These are phyloP conservation scores for Ceratobasidium sp. DNA, from an alignment of 1,284 basidiomycete species.

Conservation along the genomic window DNA sequence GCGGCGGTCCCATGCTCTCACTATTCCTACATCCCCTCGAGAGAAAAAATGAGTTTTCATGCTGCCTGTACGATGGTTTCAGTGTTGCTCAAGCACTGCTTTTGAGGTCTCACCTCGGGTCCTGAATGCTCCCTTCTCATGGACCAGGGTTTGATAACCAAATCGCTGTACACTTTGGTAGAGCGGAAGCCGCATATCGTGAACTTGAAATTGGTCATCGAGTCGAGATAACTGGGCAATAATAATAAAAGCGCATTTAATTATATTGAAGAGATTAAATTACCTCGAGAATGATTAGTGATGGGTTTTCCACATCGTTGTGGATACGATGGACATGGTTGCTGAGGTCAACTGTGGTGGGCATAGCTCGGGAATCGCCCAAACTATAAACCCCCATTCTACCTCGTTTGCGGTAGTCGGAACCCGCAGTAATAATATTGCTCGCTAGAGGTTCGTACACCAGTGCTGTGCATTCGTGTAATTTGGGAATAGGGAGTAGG, in stretches of 20 bases:
- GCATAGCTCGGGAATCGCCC: background rate
- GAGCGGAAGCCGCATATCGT: constrained; percentile 23
- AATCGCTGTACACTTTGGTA: constrained; percentile 33
- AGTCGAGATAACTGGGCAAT: constrained; percentile 13
- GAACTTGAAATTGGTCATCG: constrained; percentile 34
- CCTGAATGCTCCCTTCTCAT: constrained; percentile 24
- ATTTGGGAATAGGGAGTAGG: background rate
- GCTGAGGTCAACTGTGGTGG: constrained; percentile 18
- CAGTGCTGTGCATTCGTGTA: constrained; percentile 23
- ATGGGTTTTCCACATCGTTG: constrained; percentile 4
- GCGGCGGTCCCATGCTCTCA: constrained; percentile 31
- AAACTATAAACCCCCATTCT: constrained; percentile 13
- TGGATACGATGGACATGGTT: constrained; percentile 28
- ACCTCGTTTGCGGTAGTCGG: constrained; percentile 4
- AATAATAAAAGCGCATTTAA: background rate
- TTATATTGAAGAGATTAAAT: background rate
- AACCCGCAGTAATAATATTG: constrained; percentile 16
- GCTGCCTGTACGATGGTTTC: background rate
- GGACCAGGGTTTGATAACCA: constrained; percentile 15
- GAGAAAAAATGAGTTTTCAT: constrained; percentile 10
- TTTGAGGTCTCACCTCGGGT: constrained; percentile 13
- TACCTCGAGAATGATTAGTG: constrained; percentile 23
- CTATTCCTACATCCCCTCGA: constrained; percentile 26
- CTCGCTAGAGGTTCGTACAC: background rate
- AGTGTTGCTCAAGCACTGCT: background rate